Percentiles rank a stretch among this genome's conserved stretches.
phyloP scores from a whole-genome alignment of 495 filamentous ascomycete genomes.

The Talaromyces adpressus region DNA sequence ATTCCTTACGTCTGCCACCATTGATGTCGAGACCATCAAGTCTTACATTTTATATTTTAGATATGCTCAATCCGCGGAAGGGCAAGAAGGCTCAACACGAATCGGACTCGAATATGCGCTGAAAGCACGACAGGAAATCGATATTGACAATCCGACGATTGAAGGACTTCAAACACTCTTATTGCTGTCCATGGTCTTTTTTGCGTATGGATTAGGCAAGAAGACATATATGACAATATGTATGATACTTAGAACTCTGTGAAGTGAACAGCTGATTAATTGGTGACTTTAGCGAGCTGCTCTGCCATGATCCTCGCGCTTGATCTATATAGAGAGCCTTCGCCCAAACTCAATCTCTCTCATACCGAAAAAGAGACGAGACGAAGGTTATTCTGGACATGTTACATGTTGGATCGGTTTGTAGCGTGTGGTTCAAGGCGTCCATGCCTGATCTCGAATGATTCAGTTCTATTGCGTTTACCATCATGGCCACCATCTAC shows the following conservation, averaged over 20 bases:
- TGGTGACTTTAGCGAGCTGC: conserved; percentile 50
- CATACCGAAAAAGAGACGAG: conserved; percentile 63
- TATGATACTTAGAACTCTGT: conserved; percentile 29
- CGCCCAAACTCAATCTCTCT: conserved; percentile 46
- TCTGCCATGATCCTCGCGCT: conserved; percentile 76
- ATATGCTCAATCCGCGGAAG: conserved; percentile 55
- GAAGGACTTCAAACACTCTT: conserved; percentile 69
- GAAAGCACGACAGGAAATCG: conserved; percentile 59
- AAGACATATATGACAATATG: conserved; percentile 80
- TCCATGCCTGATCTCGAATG: conserved; percentile 67
- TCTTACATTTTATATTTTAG: conserved; percentile 29
- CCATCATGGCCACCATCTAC: conserved; percentile 54
- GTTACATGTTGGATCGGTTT: conserved; percentile 77
- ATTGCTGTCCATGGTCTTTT: conserved; percentile 68
- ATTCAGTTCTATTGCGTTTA: conserved; percentile 63
- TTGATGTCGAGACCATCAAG: no score
- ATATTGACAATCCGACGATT: conserved; percentile 71
- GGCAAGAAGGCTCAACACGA: conserved; percentile 49
- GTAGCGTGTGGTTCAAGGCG: conserved; percentile 70
- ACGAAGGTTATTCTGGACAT: conserved; percentile 74
- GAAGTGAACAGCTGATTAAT: conserved; percentile 9
- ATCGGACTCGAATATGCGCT: conserved; percentile 61
- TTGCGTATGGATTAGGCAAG: conserved; percentile 70
- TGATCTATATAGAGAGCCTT: conserved; percentile 65
- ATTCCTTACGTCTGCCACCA: conserved; percentile 1